Conservation (phyloP, 805 yeast genomes). For the Yarrowia alimentaria region DNA sequence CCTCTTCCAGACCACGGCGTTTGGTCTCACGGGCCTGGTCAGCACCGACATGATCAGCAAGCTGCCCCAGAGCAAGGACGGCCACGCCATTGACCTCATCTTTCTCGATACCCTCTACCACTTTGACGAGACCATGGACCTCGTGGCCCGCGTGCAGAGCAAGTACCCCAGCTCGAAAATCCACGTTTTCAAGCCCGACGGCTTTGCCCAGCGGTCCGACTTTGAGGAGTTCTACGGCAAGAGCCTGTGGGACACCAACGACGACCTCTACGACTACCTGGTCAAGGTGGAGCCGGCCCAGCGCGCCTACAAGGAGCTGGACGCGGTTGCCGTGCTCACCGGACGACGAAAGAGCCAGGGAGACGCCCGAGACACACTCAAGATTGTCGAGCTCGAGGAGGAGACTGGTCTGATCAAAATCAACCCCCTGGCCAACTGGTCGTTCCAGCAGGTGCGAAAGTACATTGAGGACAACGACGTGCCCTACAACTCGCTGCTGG, state of each 20-base stretch:
- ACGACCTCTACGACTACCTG: conserved; percentile 73
- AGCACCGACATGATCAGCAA: conserved; percentile 78
- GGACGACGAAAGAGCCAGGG: conserved; percentile 93
- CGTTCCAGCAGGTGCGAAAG: conserved; percentile 63
- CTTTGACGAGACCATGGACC: conserved; percentile 86
- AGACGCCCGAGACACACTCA: conserved; percentile 68
- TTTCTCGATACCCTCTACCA: conserved; percentile 90
- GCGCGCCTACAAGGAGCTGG: conserved; percentile 71
- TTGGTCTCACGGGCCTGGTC: conserved; percentile 88
- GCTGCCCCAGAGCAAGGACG: conserved; percentile 37
- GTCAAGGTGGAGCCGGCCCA: conserved; percentile 92
- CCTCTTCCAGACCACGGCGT: conserved; percentile 88
- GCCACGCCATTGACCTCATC: conserved; percentile 64
- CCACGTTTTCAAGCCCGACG: conserved; percentile 67
- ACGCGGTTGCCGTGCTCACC: conserved; percentile 82
- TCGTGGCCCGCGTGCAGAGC: conserved; percentile 57
- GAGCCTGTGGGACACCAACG: conserved; percentile 79
- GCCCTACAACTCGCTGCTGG: conserved; percentile 81
- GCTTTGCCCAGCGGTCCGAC: conserved; percentile 54
- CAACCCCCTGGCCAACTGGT: conserved; percentile 86
- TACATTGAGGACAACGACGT: conserved; percentile 71
- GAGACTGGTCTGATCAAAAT: conserved; percentile 73
- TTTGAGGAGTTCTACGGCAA: conserved; percentile 71
- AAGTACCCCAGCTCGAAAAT: conserved; percentile 57
- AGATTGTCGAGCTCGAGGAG: conserved; percentile 73